Evolutionary conservation across 495 filamentous ascomycete genomes (phyloP).

Genomic region (Pyrenula aspistea): DNA sequence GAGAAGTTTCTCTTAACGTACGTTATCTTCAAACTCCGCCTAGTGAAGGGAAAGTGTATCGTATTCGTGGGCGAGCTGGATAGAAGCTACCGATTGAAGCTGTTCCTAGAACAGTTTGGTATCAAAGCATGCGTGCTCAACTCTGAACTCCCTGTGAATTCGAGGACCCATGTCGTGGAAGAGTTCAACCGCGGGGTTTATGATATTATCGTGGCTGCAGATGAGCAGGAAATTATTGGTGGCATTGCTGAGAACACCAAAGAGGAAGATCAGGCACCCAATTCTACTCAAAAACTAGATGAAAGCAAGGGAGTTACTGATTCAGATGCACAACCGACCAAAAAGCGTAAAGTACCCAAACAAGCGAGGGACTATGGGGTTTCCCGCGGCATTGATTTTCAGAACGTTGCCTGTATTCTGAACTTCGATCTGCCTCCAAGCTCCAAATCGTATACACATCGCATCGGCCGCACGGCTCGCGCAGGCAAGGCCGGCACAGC

Average conservation of each 20-base stretch:
- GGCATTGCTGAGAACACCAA: conserved; percentile 14
- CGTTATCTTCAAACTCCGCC: conserved; percentile 85
- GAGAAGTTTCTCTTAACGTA: conserved; percentile 93
- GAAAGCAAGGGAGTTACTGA: conserved; percentile 21
- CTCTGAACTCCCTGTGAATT: conserved; percentile 87
- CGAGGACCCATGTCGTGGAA: conserved; percentile 84
- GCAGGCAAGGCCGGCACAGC: conserved; percentile 87
- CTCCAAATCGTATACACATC: conserved; percentile 88
- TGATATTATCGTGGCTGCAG: conserved; percentile 92
- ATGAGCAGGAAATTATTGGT: conserved; percentile 80
- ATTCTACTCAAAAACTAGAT: conserved; percentile 9
- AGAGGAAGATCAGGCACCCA: conserved; percentile 12
- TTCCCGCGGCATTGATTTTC: conserved; percentile 91
- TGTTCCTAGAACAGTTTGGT: conserved; percentile 94
- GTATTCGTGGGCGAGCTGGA: conserved; percentile 93
- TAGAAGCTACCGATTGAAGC: conserved; percentile 83
- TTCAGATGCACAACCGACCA: conserved; percentile 30
- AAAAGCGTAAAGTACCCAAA: conserved; percentile 47
- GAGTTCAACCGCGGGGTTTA: conserved; percentile 95
- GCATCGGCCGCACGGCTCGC: conserved; percentile 85
- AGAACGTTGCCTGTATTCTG: conserved; percentile 83
- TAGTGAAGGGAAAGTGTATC: conserved; percentile 89
- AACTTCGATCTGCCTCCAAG: conserved; percentile 91
- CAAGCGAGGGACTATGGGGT: conserved; percentile 82
- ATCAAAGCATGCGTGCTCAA: conserved; percentile 91